Evolutionary conservation across 495 filamentous ascomycete species (phyloP).

Genomic region (Pyrenopolyporus hunteri): DNA sequence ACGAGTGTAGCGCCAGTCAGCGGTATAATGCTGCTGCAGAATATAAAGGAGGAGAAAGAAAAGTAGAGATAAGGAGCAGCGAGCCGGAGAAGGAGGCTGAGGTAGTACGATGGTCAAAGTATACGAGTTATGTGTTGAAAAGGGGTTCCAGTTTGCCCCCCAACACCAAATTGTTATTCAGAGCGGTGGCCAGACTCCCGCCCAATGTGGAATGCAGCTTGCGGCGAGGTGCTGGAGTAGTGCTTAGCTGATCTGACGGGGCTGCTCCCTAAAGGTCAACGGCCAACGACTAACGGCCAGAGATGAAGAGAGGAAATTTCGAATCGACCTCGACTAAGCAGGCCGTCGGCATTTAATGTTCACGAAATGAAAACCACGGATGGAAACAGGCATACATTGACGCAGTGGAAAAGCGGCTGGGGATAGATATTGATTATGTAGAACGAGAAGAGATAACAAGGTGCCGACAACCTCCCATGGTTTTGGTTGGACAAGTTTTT

Average conservation of each 20-base stretch:
- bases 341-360: conserved; percentile 19
- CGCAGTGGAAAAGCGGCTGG: conserved; percentile 1
- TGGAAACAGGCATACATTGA: not conserved
- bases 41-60: not conserved
- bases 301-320: conserved; percentile 7
- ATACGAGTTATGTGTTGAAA: conserved; percentile 1
- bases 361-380: conserved; percentile 11
- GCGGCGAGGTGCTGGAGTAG: conserved; percentile 11
- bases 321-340: conserved; percentile 18
- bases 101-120: conserved; percentile 8
- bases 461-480: conserved; percentile 1
- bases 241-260: conserved; percentile 18
- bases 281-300: not conserved
- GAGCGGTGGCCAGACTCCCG: conserved; percentile 26
- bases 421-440: conserved; percentile 12
- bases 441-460: conserved; percentile 19
- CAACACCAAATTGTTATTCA: conserved; percentile 2
- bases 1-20: conserved; percentile 26
- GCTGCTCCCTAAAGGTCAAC: not conserved
- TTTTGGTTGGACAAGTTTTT: conserved; percentile 9
- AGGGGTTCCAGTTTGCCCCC: conserved; percentile 6
- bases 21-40: conserved; percentile 3
- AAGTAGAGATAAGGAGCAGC: not conserved
- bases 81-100: conserved; percentile 2
- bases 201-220: conserved; percentile 24